These are phyloP conservation scores for Acrocalymma vagum DNA, from an alignment of 2,329 filamentous ascomycete genomes.

Conservation along the genomic window DNA sequence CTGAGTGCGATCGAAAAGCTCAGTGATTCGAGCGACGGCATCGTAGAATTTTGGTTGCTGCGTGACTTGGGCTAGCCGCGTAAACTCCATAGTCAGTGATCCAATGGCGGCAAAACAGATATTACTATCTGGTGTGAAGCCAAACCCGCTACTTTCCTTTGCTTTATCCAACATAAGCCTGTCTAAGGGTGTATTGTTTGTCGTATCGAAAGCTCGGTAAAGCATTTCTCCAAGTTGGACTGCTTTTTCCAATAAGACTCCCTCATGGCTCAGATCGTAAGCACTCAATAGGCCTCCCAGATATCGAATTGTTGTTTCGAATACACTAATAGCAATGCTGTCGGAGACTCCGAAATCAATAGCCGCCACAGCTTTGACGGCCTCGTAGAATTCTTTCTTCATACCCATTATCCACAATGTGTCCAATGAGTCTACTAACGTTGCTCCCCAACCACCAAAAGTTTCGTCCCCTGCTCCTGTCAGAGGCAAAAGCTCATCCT, in stretches of 20 bases:
- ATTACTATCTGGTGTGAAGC: conserved; percentile 46
- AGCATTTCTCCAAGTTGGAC: conserved; percentile 53
- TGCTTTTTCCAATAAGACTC: conserved; percentile 46
- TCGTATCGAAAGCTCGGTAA: conserved; percentile 58
- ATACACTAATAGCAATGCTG: conserved; percentile 56
- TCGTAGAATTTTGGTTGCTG: conserved; percentile 47
- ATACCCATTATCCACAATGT: conserved; percentile 59
- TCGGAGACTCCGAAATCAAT: conserved; percentile 55
- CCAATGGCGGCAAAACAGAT: conserved; percentile 58
- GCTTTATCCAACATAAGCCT: conserved; percentile 51
- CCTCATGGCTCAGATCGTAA: conserved; percentile 46
- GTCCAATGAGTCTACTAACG: conserved; percentile 56
- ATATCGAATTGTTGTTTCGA: conserved; percentile 59
- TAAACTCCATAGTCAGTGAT: conserved; percentile 53
- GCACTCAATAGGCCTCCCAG: conserved; percentile 47
- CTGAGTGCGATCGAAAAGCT: conserved; percentile 39
- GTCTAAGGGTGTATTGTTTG: conserved; percentile 54
- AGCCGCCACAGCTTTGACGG: conserved; percentile 52
- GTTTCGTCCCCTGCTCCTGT: conserved; percentile 47
- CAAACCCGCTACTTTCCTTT: conserved; percentile 26
- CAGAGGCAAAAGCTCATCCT: conserved; percentile 56
- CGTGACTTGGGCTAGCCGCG: conserved; percentile 47
- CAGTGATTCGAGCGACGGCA: conserved; percentile 42
- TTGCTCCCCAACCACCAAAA: conserved; percentile 60
- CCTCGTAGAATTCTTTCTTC: conserved; percentile 57